Base-by-base conservation (phyloP, 2,329 filamentous ascomycete genomes). In the Zymoseptoria crescenta region DNA sequence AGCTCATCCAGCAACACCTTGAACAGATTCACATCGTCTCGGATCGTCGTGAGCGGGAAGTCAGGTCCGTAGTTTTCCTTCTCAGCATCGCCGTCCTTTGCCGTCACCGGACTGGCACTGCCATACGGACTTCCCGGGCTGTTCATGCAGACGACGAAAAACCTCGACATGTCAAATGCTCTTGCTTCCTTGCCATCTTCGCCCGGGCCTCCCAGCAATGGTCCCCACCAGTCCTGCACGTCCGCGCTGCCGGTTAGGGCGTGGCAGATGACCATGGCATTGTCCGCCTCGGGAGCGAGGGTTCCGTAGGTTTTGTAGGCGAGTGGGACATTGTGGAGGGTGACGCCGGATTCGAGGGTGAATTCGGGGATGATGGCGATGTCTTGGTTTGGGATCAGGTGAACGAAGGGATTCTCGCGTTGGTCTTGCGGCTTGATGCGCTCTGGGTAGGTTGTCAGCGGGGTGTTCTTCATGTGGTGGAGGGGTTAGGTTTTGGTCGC, bases 41-140 rank as follows among this genome's bases (percentile, higher is more conserved):
- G 82, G 64, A 99, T 90, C 0, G 94, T 97, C 0, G 94, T 96
- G 64, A 99, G 77, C 52, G 94, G 94, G 67, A 99, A 99, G 70
- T 99, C 94, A 1, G 94, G 94, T 0, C 94, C 94, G 70, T 99
- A 99, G 67, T 83, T 83, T 19, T 84, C 91, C 63, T 89, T 85
- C 55, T 79, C 79, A 16, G 82, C 76, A 67, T 95, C 84, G 13
- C 91, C 91, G 70, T 96, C 87, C 73, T 90, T 95, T 67, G 86
- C 87, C 1, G 94, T 99, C 56, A 93, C 89, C 1, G 90, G 89
- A 71, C 89, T 93, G n/a, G 88, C 89, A 59, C 87, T 90, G 29
- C 90, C 90, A 69, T 95, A 95, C 0, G 90, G 90, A 68, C 88
- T 93, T 52, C 90, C 90, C 53, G 92, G 74, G 72, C 88, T 91